Evolutionary conservation across 192 early-diverging fungal species (phyloP), one percentile per base, ranked within the genome.

Genomic region (Coemansia sp.): DNA sequence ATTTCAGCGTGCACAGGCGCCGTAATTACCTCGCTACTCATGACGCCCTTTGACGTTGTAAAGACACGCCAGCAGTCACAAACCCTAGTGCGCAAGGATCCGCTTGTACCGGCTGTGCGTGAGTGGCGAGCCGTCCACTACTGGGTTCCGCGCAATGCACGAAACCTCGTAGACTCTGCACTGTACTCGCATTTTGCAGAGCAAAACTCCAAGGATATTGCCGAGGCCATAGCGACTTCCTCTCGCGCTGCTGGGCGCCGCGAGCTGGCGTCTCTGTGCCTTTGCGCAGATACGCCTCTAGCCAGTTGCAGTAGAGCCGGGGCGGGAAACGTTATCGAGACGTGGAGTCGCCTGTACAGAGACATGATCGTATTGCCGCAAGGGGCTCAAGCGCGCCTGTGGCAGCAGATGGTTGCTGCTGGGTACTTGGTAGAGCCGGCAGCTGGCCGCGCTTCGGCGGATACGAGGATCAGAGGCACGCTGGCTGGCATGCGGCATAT

Each of bases 1-100:
- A 33, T 92, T 20, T 94, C 95, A 11, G 95, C 95, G 5, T 90
- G 91, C 64, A 67, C 78, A 2, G 95, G 95, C 2, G 92, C 94
- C 3, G 72, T 95, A 0, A 47, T 94, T 26, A 95, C 94, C 6
- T 93, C 92, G 13, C 70, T 94, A 6, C 75, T 80, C 28, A 75
- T 80, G 77, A 80, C 75, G 13, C 65, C 70, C 52, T 72, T 81
- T 37, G 61, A 84, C 66, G 38, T 72, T 23, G 63, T 74, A 14
- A 65, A 64, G 43, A 69, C 67, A 31, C 59, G 68, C n/a, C 72
- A 72, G 62, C 69, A 70, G 64, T 70, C 64, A n/a, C 63, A 57
- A 14, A 72, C 73, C 5, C 69, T 80, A 8, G 61, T 69, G n/a
- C 68, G 63, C 3, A 41, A 65, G 33, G 65, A 80, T n/a, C 20